Conservation (phyloP, 2,329 filamentous ascomycete species). For the Scedosporium apiospermum region DNA sequence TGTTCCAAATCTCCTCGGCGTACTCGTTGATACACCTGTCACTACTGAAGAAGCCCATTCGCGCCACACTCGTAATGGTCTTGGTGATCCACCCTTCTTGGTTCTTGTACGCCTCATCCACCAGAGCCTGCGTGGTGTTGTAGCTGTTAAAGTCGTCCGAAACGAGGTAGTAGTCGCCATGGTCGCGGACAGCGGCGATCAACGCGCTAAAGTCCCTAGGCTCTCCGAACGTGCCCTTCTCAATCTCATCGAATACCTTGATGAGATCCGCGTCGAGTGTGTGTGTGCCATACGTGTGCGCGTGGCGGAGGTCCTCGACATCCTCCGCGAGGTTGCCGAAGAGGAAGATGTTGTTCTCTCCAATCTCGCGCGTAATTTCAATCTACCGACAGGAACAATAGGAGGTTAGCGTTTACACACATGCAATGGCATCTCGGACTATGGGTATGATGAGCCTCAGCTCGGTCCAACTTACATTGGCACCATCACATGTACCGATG, state of each 20-base stretch:
- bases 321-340: constrained; percentile 95
- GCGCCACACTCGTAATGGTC: constrained; percentile 75
- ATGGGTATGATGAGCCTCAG: neutral
- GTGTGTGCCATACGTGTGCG: constrained; percentile 76
- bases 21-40: constrained; percentile 97
- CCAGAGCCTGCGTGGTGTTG: constrained; percentile 78
- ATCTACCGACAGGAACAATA: constrained; percentile 40
- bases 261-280: constrained; percentile 65
- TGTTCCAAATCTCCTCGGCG: constrained; percentile 93
- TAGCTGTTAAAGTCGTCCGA: constrained; percentile 97
- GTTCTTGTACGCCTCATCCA: constrained; percentile 86
- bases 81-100: constrained; percentile 90
- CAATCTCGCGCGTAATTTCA: constrained; percentile 94
- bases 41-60: constrained; percentile 97
- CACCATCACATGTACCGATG: constrained; percentile 95
- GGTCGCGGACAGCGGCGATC: constrained; percentile 75
- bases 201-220: constrained; percentile 71
- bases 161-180: constrained; percentile 95
- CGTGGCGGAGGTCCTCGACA: constrained; percentile 89
- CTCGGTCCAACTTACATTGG: constrained; percentile 59
- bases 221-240: constrained; percentile 72
- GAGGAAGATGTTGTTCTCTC: constrained; percentile 95
- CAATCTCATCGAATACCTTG: constrained; percentile 77
- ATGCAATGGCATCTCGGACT: too few species aligned
- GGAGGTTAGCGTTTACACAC: constrained; percentile 6